Base-by-base conservation (phyloP, 1,139 yeast genomes). In the Blastobotrys petasosporus region DNA sequence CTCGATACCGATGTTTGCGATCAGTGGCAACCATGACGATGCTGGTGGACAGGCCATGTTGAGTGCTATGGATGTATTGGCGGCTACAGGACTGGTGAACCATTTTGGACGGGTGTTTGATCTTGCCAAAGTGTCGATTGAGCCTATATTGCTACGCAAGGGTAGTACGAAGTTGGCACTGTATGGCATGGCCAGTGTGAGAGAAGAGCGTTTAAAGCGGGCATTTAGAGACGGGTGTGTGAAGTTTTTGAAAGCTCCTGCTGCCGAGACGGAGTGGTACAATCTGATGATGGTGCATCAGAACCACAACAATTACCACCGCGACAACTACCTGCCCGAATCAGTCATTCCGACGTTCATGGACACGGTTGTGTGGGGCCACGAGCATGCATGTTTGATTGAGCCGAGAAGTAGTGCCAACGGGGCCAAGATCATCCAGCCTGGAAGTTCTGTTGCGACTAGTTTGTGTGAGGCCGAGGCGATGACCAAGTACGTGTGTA, bases 11-110 rank as follows among this genome's bases (percentile, higher is more conserved):
- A 77, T 92, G 16, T 88, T 92, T 71, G 94, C 94, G 9, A 92
- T 94, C 8, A 81, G 92, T 48, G 99, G 99, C 2, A 92, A 92
- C 59, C 99, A 92, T 63, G 99, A 92, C 64, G 98, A 92, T 66
- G 88, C 96, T 1, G 85, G 96, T 0, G 98, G 98, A 0, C 49
- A 59, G 32, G 54, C 84, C 2, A 68, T 87, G 50, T 69, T 92
- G n/a, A 82, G 90, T 53, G 96, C 98, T 0, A 71, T 92, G 70
- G 98, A 92, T 63, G 69, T 94, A 2, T 67, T 94, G 13, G 79
- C 87, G 29, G 87, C 84, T 2, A 70, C 88, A 0, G 98, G 98
- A 0, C 68, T 90, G 42, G 69, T 92, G 28, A 92, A 94, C 63
- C 94, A 90, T 67, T 90, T 88, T 65, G 98, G 98, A 1, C 77